These are phyloP conservation scores for Vaccinium corymbosum DNA, from an alignment of 148 eudicot species.

Conservation along the genomic window DNA sequence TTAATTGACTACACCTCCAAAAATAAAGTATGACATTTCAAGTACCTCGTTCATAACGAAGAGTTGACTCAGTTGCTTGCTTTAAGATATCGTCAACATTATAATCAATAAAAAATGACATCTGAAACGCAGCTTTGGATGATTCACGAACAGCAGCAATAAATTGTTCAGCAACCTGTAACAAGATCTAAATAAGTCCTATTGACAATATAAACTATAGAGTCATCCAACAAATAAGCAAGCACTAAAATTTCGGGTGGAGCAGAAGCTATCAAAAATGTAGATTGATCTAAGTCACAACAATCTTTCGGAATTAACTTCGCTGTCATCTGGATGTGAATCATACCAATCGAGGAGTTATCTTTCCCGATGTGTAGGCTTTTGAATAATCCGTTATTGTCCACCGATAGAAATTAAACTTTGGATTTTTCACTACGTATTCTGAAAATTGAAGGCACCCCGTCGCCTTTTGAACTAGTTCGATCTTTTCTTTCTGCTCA, in stretches of 20 bases:
- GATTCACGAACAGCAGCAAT: conserved; percentile 51
- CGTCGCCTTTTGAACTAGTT: conserved; percentile 58
- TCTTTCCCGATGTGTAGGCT: conserved; percentile 62
- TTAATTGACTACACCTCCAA: background rate
- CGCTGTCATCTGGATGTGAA: background rate
- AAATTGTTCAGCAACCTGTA: conserved; percentile 70
- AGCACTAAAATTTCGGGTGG: background rate
- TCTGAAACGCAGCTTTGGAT: conserved; percentile 39
- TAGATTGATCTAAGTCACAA: background rate
- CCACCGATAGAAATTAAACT: conserved; percentile 53
- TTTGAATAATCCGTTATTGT: conserved; percentile 74
- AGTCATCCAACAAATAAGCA: background rate
- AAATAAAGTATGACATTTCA: background rate
- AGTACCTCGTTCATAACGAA: conserved; percentile 63
- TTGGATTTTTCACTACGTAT: conserved; percentile 19
- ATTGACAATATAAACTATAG: background rate
- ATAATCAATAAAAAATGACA: conserved; percentile 83
- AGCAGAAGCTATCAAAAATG: background rate
- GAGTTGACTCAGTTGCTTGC: conserved; percentile 80
- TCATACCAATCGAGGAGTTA: conserved; percentile 68
- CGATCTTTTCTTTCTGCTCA: background rate
- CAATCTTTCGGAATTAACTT: background rate
- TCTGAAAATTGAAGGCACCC: conserved; percentile 51
- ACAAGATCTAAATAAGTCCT: background rate
- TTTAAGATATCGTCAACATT: conserved; percentile 49